Base-by-base conservation (phyloP, 2,329 filamentous ascomycete genomes). In the Venturia effusa region DNA sequence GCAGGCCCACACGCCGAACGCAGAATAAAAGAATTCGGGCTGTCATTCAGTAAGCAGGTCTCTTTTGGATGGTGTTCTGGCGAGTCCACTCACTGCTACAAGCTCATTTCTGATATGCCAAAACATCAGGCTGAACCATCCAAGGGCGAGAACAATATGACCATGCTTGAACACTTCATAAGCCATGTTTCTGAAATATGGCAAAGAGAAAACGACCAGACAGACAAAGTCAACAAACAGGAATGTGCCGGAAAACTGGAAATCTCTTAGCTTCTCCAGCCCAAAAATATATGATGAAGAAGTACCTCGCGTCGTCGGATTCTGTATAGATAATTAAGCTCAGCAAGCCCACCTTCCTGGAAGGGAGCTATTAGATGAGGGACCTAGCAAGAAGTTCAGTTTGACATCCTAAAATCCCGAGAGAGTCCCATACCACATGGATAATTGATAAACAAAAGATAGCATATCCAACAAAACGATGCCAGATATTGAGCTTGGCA, bases 401-500 rank as follows among this genome's bases (percentile, higher is more conserved):
- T 27, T 6, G 43, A 27, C 19, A 2, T 27, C 27, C 43, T 48
- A 4, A 8, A 8, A 10, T 37, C 22, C n/a, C 8, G 22, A 10
- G 43, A 48, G 41, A 45, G 2, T n/a, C 27, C 8, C 67, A 61
- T 66, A 70, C 68, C 22, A 67, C 69, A 62, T 73, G 71, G 24
- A 70, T 60, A 17, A 70, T 67, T 13, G 65, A 59, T 30, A 72
- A 55, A n/a, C 60, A 64, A 61, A 71, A 71, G 6, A 70, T 67
- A 6, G 67, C 37, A 32, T 66, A 69, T 17, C 64, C 66, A 37
- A 67, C 62, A 51, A 65, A 69, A 48, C 69, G 62, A 68, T 68
- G 71, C 27, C 69, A 66, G 3, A 72, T 67, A 41, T 72, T 72
- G 32, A 73, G 66, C 59, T 69, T 72, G 62, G 71, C 68, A 61